These are phyloP conservation scores for Botryosphaeria agaves DNA, from an alignment of 2,329 filamentous ascomycete species.

Conservation along the genomic window DNA sequence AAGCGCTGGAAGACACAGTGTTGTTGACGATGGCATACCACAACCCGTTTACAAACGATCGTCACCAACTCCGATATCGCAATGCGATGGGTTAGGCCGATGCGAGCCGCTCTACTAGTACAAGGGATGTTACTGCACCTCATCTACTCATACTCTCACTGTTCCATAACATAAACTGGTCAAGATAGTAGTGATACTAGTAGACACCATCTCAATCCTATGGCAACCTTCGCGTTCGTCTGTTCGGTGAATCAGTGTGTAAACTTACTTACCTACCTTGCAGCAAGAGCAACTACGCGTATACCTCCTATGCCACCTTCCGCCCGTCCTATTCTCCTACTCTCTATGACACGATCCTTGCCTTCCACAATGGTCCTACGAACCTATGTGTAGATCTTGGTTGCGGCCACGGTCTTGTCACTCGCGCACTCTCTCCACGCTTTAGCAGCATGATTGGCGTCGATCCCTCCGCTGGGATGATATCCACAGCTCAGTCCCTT, in stretches of 20 bases:
- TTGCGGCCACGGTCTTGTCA: conserved; percentile 42
- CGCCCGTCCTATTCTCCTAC: conserved; percentile 39
- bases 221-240: conserved; percentile 33
- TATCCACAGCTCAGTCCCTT: conserved; percentile 13
- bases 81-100: too few relatives aligned
- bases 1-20: too few relatives aligned
- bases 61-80: too few relatives aligned
- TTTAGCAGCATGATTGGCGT: conserved; percentile 36
- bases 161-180: too few relatives aligned
- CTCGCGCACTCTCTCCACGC: conserved; percentile 33
- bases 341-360: conserved; percentile 36
- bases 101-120: too few relatives aligned
- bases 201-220: too few relatives aligned
- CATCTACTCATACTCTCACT: too few relatives aligned
- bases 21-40: too few relatives aligned
- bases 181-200: too few relatives aligned
- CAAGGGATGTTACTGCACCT: too few relatives aligned
- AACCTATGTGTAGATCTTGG: conserved; percentile 39
- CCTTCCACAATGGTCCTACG: conserved; percentile 30
- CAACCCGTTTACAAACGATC: too few relatives aligned
- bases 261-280: conserved; percentile 1
- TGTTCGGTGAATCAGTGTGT: conserved; percentile 2
- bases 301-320: conserved; percentile 40
- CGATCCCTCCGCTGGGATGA: conserved; percentile 42
- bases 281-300: conserved; percentile 39